Evolutionary conservation across 164 flowering plant species (phyloP).

Genomic region (Chimonanthus praecox): DNA sequence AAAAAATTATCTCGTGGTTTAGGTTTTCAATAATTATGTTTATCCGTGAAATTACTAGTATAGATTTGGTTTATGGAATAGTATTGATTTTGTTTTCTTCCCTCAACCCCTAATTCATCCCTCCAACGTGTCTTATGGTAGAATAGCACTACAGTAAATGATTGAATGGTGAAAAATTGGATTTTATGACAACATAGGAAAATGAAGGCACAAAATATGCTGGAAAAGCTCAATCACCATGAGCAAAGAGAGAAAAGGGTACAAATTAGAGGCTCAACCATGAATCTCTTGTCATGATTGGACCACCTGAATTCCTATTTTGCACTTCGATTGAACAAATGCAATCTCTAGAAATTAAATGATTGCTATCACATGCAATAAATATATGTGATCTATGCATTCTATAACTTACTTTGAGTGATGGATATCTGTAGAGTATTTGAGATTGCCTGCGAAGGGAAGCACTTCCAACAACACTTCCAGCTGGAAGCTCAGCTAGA

Average conservation of each 20-base stretch:
- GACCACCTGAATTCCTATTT: background rate
- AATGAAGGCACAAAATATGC: too few species aligned
- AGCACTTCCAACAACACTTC: constrained; percentile 86
- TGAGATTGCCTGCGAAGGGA: constrained; percentile 96
- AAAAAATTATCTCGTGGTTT: too few species aligned
- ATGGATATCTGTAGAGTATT: constrained; percentile 78
- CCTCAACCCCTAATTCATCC: too few species aligned
- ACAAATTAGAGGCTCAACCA: background rate
- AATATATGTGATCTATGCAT: background rate
- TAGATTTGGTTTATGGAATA: too few species aligned
- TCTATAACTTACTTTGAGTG: constrained; percentile 50
- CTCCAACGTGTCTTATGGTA: too few species aligned
- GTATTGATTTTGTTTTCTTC: too few species aligned
- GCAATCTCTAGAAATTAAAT: background rate
- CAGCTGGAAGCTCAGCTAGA: constrained; percentile 79
- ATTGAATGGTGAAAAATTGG: too few species aligned
- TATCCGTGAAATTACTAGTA: too few species aligned
- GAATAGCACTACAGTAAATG: too few species aligned
- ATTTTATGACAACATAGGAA: too few species aligned
- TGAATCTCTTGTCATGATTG: background rate
- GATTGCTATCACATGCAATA: background rate
- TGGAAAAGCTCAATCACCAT: background rate
- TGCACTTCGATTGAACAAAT: background rate
- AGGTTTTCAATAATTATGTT: too few species aligned
- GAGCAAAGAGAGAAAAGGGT: background rate